Conservation (phyloP, 2,329 filamentous ascomycete genomes). For the Tolypocladium ovalisporum region DNA sequence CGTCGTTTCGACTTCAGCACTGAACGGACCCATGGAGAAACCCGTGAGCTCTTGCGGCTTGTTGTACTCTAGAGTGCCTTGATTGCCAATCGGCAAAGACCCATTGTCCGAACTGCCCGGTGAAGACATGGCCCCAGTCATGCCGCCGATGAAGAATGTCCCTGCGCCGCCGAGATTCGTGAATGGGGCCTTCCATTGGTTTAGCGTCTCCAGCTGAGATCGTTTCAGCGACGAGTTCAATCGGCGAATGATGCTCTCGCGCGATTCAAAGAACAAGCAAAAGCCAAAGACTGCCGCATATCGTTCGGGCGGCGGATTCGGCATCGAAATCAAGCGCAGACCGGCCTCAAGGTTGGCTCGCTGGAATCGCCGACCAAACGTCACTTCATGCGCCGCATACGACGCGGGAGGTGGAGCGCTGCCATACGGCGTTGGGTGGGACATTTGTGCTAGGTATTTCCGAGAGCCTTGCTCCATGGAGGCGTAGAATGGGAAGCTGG, state of each 20-base stretch:
- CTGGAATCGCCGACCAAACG: conserved; percentile 61
- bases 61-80: conserved; percentile 17
- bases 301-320: conserved; percentile 33
- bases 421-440: conserved; percentile 16
- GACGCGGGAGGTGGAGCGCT: conserved; percentile 35
- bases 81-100: conserved; percentile 22
- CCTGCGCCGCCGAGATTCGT: conserved; percentile 58
- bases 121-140: neutral
- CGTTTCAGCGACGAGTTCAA: conserved; percentile 22
- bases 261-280: conserved; percentile 48
- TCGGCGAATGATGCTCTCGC: conserved; percentile 33
- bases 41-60: conserved; percentile 14
- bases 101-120: neutral
- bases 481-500: conserved; percentile 36
- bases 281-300: conserved; percentile 57
- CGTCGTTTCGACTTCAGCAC: conserved; percentile 23
- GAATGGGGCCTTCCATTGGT: conserved; percentile 50
- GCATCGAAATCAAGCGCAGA: conserved; percentile 42
- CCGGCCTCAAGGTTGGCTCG: conserved; percentile 53
- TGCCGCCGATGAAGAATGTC: conserved; percentile 41
- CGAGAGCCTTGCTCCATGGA: conserved; percentile 10
- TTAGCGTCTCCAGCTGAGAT: conserved; percentile 32
- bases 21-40: conserved; percentile 37
- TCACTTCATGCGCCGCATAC: conserved; percentile 52
- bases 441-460: conserved; percentile 6